These are phyloP conservation scores for Scheffersomyces lignosus DNA, from an alignment of 805 yeast species.

Conservation along the genomic window DNA sequence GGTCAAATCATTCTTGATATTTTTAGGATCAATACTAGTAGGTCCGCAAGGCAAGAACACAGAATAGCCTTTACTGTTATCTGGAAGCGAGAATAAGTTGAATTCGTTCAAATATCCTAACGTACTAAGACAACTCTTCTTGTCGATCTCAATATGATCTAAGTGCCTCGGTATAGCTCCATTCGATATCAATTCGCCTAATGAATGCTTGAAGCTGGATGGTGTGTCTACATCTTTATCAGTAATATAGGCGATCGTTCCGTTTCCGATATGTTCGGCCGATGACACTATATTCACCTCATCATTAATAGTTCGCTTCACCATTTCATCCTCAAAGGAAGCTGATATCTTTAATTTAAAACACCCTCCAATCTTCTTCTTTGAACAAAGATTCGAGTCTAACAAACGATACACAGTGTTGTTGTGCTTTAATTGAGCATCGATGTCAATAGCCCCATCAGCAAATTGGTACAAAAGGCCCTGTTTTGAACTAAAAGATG, in stretches of 20 bases:
- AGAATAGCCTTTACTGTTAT: slow-evolving; percentile 66
- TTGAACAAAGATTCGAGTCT: slow-evolving; percentile 56
- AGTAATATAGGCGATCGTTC: slow-evolving; percentile 62
- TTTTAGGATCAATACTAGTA: no score
- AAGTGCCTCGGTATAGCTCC: slow-evolving; percentile 27
- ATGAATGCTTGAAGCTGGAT: slow-evolving; percentile 57
- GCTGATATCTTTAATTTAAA: slow-evolving; percentile 37
- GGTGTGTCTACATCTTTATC: slow-evolving; percentile 67
- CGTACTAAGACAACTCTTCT: slow-evolving; percentile 59
- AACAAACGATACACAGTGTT: slow-evolving; percentile 34
- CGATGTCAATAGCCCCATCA: slow-evolving; percentile 41
- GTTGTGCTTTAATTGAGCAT: slow-evolving; percentile 1
- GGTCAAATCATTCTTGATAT: not conserved
- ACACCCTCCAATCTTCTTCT: slow-evolving; percentile 62
- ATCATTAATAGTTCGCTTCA: slow-evolving; percentile 51
- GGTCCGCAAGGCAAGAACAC: slow-evolving; percentile 71
- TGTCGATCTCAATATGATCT: slow-evolving; percentile 33
- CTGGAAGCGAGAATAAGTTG: slow-evolving; percentile 51
- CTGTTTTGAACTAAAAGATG: slow-evolving; percentile 35
- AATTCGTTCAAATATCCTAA: slow-evolving; percentile 55
- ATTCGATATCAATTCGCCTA: slow-evolving; percentile 47
- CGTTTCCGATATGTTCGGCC: slow-evolving; percentile 53
- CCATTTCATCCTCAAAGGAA: slow-evolving; percentile 8
- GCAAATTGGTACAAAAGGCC: slow-evolving; percentile 63
- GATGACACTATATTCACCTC: slow-evolving; percentile 45